Base-by-base conservation (phyloP, 106 monocot species). In the Allium cepa region DNA sequence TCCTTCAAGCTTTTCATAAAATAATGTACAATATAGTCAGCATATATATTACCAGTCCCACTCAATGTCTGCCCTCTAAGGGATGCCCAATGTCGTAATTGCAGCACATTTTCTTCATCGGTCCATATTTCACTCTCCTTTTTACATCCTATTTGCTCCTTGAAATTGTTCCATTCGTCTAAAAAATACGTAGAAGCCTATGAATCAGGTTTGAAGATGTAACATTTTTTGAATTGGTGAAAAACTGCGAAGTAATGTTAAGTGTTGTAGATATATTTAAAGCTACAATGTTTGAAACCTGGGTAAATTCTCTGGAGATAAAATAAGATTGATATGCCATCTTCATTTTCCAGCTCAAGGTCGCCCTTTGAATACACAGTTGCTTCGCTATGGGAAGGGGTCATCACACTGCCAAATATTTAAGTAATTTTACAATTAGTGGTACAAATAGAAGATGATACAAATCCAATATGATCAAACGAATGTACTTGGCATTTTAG, bases 131-230 rank as follows among this genome's bases (percentile, higher is more conserved):
- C 97, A 79, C 86, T 81, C 50, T 80, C 89, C 53, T 78, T 84
- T 66, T 89, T 84, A 75, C 92, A 92, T 55, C 81, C 80, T n/a
- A 92, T 80, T 72, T 92, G 73, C 70, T 99, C 97, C 97, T 84
- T 87, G 62, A 99, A 99, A 69, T 99, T 99, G 69, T 87, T 92
- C 97, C 97, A 99, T 75, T 99, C 97, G 83, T 97, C 97, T 91
- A 62, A 52, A 49, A 61, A 13, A 68, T 11, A 59, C 55, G 2
- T 26, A 47, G 18, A 22, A 0, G 22, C 22, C 22, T 22, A 22
- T 22, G 22, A 22, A 22, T 22, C 22, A 22, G 22, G 0, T 22
- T 22, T 22, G 22, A 22, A 22, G 22, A 22, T 36, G 36, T 36
- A 2, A 36, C 36, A 36, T 36, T 36, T 5, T 36, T 5, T 5